Evolutionary conservation across 441 rosid species (phyloP).

Genomic region (Aquilaria agallochum): DNA sequence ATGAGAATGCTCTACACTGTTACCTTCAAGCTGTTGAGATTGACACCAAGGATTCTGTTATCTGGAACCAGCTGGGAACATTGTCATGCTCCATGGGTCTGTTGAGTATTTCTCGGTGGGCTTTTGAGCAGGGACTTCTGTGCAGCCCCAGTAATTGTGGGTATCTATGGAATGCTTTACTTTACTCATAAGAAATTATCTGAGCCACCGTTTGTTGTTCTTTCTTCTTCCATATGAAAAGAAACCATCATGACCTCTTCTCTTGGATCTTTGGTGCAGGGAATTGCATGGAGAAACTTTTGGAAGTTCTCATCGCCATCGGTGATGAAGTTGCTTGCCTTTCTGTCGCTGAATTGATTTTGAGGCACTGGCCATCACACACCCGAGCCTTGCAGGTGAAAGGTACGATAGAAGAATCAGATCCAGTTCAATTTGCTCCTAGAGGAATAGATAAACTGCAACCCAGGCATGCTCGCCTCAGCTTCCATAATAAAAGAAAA

Average conservation of each 20-base stretch:
- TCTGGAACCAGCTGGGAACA: constrained; percentile 99
- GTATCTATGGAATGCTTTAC: constrained; percentile 19
- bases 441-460: constrained; percentile 96
- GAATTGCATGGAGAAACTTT: constrained; percentile 99
- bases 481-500: constrained; percentile 88
- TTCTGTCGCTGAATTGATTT: constrained; percentile 87
- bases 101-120: constrained; percentile 96
- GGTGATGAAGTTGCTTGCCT: constrained; percentile 99
- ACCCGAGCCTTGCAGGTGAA: constrained; percentile 91
- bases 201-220: constrained; percentile 7
- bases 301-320: constrained; percentile 98
- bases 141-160: constrained; percentile 99
- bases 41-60: constrained; percentile 94
- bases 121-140: constrained; percentile 98
- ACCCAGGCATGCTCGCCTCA: constrained; percentile 85
- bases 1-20: constrained; percentile 88
- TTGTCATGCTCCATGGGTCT: constrained; percentile 94
- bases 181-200: constrained; percentile 4
- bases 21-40: constrained; percentile 99
- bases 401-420: constrained; percentile 73
- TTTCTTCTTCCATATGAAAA: background rate
- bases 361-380: constrained; percentile 99
- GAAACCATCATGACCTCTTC: constrained; percentile 5
- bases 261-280: constrained; percentile 40
- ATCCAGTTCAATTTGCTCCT: constrained; percentile 81